These are phyloP conservation scores for Tricholoma hemisulphureum DNA, from an alignment of 768 basidiomycete species.

Conservation along the genomic window DNA sequence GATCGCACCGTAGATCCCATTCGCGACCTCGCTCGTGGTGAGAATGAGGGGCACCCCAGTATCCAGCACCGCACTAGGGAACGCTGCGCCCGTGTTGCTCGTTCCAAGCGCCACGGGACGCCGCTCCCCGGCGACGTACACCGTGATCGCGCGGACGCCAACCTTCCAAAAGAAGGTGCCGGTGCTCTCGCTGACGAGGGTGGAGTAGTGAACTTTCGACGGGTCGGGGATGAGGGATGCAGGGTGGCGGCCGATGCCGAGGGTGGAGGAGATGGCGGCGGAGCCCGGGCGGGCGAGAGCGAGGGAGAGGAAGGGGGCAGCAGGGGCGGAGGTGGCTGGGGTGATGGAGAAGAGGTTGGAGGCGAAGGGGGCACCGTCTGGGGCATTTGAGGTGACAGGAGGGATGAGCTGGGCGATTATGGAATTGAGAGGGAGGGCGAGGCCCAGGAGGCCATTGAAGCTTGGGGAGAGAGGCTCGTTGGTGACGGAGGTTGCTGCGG, in stretches of 20 bases:
- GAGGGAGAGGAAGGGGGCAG: conserved; percentile 64
- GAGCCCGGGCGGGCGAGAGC: conserved; percentile 69
- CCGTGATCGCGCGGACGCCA: conserved; percentile 53
- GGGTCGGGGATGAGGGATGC: conserved; percentile 50
- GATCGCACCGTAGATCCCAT: conserved; percentile 76
- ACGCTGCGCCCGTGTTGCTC: conserved; percentile 38
- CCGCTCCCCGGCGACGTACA: conserved; percentile 50
- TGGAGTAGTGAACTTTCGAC: conserved; percentile 47
- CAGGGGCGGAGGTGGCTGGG: conserved; percentile 49
- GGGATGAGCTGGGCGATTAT: conserved; percentile 54
- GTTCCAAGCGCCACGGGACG: conserved; percentile 40
- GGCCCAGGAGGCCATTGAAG: conserved; percentile 71
- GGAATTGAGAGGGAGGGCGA: conserved; percentile 74
- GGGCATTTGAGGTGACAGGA: conserved; percentile 45
- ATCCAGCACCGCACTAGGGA: conserved; percentile 70
- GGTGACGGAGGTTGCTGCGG: conserved; percentile 53
- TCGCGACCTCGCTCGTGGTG: conserved; percentile 57
- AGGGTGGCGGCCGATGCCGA: conserved; percentile 74
- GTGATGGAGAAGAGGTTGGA: conserved; percentile 74
- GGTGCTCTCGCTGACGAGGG: conserved; percentile 36
- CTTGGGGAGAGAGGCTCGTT: conserved; percentile 54
- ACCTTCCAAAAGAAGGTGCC: conserved; percentile 66
- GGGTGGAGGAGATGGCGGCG: conserved; percentile 48
- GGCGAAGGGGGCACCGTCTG: conserved; percentile 65
- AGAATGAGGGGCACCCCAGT: conserved; percentile 69